Evolutionary conservation across 345 rosid genomes (phyloP).

Genomic region (Sonneratia alba): DNA sequence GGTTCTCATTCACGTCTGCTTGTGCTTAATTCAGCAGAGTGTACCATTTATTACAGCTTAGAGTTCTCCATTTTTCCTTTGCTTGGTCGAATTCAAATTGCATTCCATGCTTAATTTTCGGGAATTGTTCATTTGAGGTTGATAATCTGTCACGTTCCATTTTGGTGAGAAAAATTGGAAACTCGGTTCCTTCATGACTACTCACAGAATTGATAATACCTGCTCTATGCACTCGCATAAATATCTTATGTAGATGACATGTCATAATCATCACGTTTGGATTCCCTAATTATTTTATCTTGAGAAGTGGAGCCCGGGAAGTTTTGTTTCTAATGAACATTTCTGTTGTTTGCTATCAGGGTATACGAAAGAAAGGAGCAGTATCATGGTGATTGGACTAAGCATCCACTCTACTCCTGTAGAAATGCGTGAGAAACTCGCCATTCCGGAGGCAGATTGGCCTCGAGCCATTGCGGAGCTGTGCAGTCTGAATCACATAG

Average conservation of each 20-base stretch:
- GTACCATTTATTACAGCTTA: not conserved
- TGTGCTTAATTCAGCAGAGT: not conserved
- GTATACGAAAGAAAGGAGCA: slow-evolving; percentile 65
- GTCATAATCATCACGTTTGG: not conserved
- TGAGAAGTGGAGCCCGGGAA: not conserved
- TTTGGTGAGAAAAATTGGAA: too few relatives aligned
- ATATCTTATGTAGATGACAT: not conserved
- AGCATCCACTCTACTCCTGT: slow-evolving; percentile 69
- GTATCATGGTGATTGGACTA: slow-evolving; percentile 67
- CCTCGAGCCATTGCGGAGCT: slow-evolving; percentile 69
- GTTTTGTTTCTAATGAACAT: slow-evolving; percentile 7
- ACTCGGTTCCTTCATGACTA: too few relatives aligned
- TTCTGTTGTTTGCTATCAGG: slow-evolving; percentile 24
- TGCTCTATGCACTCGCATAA: too few relatives aligned
- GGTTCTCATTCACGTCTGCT: not conserved
- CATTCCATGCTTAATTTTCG: not conserved
- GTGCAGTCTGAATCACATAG: slow-evolving; percentile 80
- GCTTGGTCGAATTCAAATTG: not conserved
- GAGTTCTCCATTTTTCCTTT: too few relatives aligned
- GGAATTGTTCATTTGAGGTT: not conserved
- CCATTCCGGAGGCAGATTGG: slow-evolving; percentile 81
- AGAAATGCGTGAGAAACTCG: slow-evolving; percentile 78
- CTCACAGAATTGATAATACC: too few relatives aligned
- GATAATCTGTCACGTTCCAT: too few relatives aligned
- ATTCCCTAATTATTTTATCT: not conserved